Percentiles rank a stretch among this genome's conserved stretches.
Evolutionary conservation across 371 early-diverging fungal species (phyloP).

Genomic region (Lichtheimia hyalospora): DNA sequence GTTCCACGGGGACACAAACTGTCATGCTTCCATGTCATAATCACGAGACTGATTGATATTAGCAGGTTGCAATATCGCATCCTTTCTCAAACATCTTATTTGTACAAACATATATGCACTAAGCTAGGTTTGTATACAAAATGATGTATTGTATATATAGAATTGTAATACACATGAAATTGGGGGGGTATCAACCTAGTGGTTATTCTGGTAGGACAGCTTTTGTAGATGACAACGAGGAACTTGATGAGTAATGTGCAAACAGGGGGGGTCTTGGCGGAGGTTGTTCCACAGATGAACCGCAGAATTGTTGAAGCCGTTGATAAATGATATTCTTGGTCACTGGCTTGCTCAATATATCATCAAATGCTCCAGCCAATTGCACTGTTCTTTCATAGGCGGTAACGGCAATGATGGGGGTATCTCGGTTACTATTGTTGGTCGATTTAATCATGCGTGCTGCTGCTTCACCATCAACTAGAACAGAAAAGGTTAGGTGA

Average conservation of each 20-base stretch:
- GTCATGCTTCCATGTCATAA: no score
- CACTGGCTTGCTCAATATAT: slow-evolving; percentile 73
- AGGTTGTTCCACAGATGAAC: not conserved
- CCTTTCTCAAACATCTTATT: no score
- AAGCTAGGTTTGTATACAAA: no score
- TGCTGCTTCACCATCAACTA: slow-evolving; percentile 89
- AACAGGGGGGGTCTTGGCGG: slow-evolving; percentile 9
- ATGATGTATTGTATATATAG: not conserved
- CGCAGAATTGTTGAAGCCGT: slow-evolving; percentile 47
- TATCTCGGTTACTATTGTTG: slow-evolving; percentile 73
- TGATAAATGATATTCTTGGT: slow-evolving; percentile 60
- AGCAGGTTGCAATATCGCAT: no score
- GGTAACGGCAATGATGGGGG: slow-evolving; percentile 75
- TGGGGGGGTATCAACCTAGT: not conserved
- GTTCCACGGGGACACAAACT: no score
- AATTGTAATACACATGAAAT: not conserved
- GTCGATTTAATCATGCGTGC: slow-evolving; percentile 94
- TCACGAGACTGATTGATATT: no score
- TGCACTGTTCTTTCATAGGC: slow-evolving; percentile 66
- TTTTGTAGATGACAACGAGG: slow-evolving; percentile 7
- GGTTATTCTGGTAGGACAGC: not conserved
- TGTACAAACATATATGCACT: no score
- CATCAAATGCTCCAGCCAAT: slow-evolving; percentile 66
- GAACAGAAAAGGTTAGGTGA: slow-evolving; percentile 2
- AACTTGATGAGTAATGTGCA: slow-evolving; percentile 14